A percentile compares a stretch with the other conserved stretches of the same genome.
Conservation (phyloP, 2,329 filamentous ascomycete species). For the Aspergillus niger region DNA sequence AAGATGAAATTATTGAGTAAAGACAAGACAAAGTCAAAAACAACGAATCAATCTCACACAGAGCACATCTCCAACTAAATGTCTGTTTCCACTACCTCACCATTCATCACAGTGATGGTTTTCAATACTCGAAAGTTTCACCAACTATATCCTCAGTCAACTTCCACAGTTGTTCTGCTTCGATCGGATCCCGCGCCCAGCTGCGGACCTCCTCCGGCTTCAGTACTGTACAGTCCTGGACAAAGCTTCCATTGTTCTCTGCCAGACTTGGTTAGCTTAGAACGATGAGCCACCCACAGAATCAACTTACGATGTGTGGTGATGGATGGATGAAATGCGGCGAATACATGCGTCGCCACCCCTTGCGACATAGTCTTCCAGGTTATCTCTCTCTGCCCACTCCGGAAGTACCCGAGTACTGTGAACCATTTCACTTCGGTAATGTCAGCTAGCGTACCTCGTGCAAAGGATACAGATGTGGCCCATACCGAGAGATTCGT, state of each 20-base stretch:
- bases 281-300: background rate
- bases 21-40: too few species aligned
- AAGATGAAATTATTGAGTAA: too few species aligned
- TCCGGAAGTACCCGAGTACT: background rate
- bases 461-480: background rate
- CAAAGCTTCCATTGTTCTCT: background rate
- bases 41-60: too few species aligned
- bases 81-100: background rate
- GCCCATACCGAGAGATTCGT: background rate
- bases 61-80: too few species aligned
- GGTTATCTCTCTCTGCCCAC: background rate
- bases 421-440: background rate
- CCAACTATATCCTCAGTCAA: constrained; percentile 1
- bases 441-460: background rate
- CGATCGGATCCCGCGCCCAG: constrained; percentile 2
- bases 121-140: background rate
- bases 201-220: background rate
- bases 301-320: background rate
- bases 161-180: constrained; percentile 4
- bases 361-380: background rate
- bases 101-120: background rate
- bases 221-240: background rate
- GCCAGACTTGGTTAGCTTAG: background rate
- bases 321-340: background rate
- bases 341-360: background rate